Evolutionary conservation across 805 yeast species (phyloP), one percentile per base, ranked within the genome.

Genomic region (Saturnispora gosingensis): DNA sequence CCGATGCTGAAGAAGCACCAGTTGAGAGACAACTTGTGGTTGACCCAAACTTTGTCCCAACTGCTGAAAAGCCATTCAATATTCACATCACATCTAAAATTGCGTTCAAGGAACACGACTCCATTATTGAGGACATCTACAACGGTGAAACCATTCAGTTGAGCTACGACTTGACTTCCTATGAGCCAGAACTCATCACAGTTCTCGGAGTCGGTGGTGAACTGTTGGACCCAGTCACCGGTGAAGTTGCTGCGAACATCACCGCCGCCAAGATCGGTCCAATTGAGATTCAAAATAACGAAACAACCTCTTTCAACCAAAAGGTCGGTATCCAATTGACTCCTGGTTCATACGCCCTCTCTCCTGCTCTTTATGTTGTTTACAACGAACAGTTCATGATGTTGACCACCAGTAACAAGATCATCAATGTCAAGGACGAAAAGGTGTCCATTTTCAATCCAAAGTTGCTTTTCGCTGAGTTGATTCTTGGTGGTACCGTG

Each of bases 361-460:
- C 76, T 36, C 93, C 95, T 25, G 72, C 75, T 35, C 61, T 85
- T 43, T 82, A 74, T 63, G 72, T 82, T 45, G 69, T 74, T 30
- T 72, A 70, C 60, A 70, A 76, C 34, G 76, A 77, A 8, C 67
- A 75, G 48, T 63, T 81, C 58, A 75, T 78, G 67, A 69, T 72
- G 56, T 70, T 85, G 40, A 80, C 80, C 48, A 75, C 84, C 27
- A 72, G 77, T 60, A 76, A 80, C 48, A 82, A 80, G 60, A 67
- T 82, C 53, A 69, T 85, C 44, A 65, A 71, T 22, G 77, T 89
- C 52, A 67, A 67, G 10, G 96, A 88, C 59, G 77, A 76, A 36
- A 76, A 82, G 52, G 71, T 89, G 59, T 83, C 95, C 0, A 56
- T 82, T 50, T 81, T 83, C 68, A 79, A 85, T 63, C 93, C 90